Evolutionary conservation across 2,329 filamentous ascomycete genomes (phyloP).

Genomic region (Neofusicoccum parvum): DNA sequence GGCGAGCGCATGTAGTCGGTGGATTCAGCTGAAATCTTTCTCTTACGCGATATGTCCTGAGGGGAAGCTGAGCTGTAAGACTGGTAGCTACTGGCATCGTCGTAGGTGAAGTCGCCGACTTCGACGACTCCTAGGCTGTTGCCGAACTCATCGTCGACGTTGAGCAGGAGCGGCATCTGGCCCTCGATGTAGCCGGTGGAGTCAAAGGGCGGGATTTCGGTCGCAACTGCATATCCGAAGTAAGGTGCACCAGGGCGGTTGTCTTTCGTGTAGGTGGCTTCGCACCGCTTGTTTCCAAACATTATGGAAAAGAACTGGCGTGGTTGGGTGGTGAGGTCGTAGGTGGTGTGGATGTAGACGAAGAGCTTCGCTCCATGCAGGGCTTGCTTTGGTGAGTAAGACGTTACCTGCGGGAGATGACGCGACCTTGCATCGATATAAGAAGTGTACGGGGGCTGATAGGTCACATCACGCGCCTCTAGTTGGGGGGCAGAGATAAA

Average conservation of each 20-base stretch:
- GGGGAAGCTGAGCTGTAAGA: slow-evolving; percentile 31
- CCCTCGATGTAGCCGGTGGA: slow-evolving; percentile 59
- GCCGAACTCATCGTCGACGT: slow-evolving; percentile 61
- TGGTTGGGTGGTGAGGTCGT: slow-evolving; percentile 68
- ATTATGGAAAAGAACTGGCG: slow-evolving; percentile 60
- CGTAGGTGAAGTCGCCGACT: slow-evolving; percentile 65
- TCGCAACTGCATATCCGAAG: slow-evolving; percentile 71
- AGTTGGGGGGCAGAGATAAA: slow-evolving; percentile 45
- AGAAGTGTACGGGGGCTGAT: slow-evolving; percentile 50
- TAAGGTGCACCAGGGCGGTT: slow-evolving; percentile 56
- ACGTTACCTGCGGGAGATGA: slow-evolving; percentile 62
- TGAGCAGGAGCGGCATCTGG: slow-evolving; percentile 60
- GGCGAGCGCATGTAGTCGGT: slow-evolving; percentile 51
- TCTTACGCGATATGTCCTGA: slow-evolving; percentile 53
- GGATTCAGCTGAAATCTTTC: slow-evolving; percentile 57
- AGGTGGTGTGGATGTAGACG: slow-evolving; percentile 73
- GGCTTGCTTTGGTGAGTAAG: slow-evolving; percentile 71
- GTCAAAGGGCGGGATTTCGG: slow-evolving; percentile 67
- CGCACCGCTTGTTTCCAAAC: slow-evolving; percentile 77
- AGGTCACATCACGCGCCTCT: slow-evolving; percentile 52
- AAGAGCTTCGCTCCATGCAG: slow-evolving; percentile 65
- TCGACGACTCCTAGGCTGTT: slow-evolving; percentile 54
- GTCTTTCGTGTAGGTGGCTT: slow-evolving; percentile 65
- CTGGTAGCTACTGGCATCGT: slow-evolving; percentile 44
- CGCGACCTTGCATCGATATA: slow-evolving; percentile 62